Percentiles rank a stretch among this genome's conserved stretches.
Conservation (phyloP, 768 basidiomycete genomes). For the Pulveroboletus sp. region DNA sequence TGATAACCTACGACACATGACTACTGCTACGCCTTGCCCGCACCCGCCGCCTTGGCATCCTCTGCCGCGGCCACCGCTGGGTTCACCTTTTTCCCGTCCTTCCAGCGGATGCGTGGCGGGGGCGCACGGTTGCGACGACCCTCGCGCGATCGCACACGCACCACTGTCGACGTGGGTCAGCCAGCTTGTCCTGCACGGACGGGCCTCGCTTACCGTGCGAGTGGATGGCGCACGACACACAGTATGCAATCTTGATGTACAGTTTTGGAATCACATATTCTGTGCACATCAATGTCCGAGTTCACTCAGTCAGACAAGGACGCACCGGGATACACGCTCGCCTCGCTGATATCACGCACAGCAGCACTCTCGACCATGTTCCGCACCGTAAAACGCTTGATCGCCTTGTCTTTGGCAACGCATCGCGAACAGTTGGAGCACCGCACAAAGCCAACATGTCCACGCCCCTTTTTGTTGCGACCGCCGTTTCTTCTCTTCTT, state of each 20-base stretch:
- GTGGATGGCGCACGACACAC: constrained; percentile 99
- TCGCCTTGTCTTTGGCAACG: constrained; percentile 98
- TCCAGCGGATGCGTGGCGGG: constrained; percentile 94
- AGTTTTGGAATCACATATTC: constrained; percentile 97
- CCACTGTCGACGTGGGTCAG: constrained; percentile 57
- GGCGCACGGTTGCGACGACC: constrained; percentile 97
- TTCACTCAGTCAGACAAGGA: constrained; percentile 8
- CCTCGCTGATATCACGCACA: constrained; percentile 95
- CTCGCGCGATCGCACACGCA: constrained; percentile 95
- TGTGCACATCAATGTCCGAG: constrained; percentile 23
- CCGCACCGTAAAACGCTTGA: constrained; percentile 98
- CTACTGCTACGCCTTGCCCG: constrained; percentile 56
- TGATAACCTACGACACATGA: too few species aligned
- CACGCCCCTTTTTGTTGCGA: constrained; percentile 99
- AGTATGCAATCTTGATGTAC: constrained; percentile 98
- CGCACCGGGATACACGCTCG: constrained; percentile 87
- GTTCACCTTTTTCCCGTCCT: constrained; percentile 95
- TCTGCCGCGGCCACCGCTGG: constrained; percentile 92
- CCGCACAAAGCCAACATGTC: constrained; percentile 90
- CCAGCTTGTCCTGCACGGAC: not conserved
- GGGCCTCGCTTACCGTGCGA: constrained; percentile 68
- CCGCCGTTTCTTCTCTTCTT: constrained; percentile 99
- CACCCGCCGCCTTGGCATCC: constrained; percentile 67
- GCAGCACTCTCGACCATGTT: constrained; percentile 99
- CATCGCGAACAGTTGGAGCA: constrained; percentile 99